These are phyloP conservation scores for Aspergillus tamarii DNA, from an alignment of 2,329 filamentous ascomycete genomes.

Conservation along the genomic window DNA sequence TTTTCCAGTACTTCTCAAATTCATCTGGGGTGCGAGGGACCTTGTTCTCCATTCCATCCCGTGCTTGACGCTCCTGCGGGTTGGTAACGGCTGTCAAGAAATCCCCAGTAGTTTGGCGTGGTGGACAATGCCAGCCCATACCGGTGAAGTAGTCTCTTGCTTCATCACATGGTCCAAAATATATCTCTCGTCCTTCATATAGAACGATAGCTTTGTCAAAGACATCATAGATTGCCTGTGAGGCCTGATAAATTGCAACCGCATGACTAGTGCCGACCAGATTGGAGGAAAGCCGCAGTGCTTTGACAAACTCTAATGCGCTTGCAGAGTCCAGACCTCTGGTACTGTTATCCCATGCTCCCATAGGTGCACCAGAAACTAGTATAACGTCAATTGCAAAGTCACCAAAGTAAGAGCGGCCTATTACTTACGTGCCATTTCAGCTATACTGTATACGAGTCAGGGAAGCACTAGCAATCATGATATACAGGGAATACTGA, in stretches of 20 bases:
- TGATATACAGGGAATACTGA: constrained; percentile 38
- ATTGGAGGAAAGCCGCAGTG: constrained; percentile 55
- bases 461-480: constrained; percentile 17
- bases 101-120: constrained; percentile 69
- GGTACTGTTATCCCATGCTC: constrained; percentile 53
- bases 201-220: constrained; percentile 77
- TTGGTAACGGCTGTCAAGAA: constrained; percentile 73
- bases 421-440: constrained; percentile 36
- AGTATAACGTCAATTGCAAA: constrained; percentile 4
- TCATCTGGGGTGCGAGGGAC: constrained; percentile 70
- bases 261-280: constrained; percentile 54
- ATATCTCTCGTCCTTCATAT: constrained; percentile 78
- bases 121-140: constrained; percentile 70
- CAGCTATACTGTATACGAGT: constrained; percentile 35
- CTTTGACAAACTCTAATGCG: constrained; percentile 61
- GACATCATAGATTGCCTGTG: constrained; percentile 57
- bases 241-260: constrained; percentile 63
- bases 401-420: background rate
- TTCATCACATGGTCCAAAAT: constrained; percentile 64
- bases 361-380: constrained; percentile 41
- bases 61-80: constrained; percentile 60
- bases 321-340: constrained; percentile 60
- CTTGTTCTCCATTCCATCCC: constrained; percentile 61
- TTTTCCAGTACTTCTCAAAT: constrained; percentile 59
- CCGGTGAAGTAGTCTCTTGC: constrained; percentile 69